A percentile compares a stretch with the other conserved stretches of the same genome.
phyloP scores from a whole-genome alignment of 345 rosid genomes.

The Aegle marmelos region DNA sequence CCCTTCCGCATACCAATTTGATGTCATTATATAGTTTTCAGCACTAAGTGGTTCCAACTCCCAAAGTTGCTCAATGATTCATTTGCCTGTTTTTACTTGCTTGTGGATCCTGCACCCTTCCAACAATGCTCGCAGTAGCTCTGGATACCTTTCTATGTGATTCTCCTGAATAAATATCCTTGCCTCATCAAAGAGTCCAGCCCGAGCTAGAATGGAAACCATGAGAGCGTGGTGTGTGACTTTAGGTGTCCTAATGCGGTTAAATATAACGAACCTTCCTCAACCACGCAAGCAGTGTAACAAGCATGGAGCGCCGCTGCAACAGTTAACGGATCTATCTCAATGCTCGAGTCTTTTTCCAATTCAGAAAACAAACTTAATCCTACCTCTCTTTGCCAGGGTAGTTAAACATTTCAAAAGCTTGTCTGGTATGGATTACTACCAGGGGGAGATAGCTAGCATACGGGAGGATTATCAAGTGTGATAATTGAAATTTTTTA shows the following conservation, averaged over 20 bases:
- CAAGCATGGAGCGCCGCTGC: slow-evolving; percentile 49
- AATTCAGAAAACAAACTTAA: slow-evolving; percentile 31
- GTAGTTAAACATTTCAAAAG: slow-evolving; percentile 75
- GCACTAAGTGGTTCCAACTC: slow-evolving; percentile 48
- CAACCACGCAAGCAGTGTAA: slow-evolving; percentile 33
- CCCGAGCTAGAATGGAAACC: slow-evolving; percentile 44
- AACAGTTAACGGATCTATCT: slow-evolving; percentile 34
- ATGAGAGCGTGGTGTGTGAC: slow-evolving; percentile 33
- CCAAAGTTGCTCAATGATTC: slow-evolving; percentile 38
- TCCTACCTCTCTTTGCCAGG: slow-evolving; percentile 37
- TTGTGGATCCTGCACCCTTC: slow-evolving; percentile 49
- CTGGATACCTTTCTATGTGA: slow-evolving; percentile 32
- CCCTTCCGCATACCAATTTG: slow-evolving; percentile 38
- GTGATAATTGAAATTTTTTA: slow-evolving; percentile 2
- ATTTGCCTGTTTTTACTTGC: slow-evolving; percentile 32
- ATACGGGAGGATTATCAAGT: slow-evolving; percentile 76
- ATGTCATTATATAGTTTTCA: slow-evolving; percentile 41
- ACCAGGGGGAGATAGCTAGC: slow-evolving; percentile 67
- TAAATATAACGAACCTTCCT: slow-evolving; percentile 38
- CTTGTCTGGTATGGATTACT: slow-evolving; percentile 84
- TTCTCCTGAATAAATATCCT: slow-evolving; percentile 32
- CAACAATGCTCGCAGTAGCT: slow-evolving; percentile 39
- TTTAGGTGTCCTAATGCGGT: slow-evolving; percentile 32
- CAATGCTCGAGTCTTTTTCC: slow-evolving; percentile 29
- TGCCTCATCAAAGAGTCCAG: slow-evolving; percentile 44